Base-by-base conservation (phyloP, 2,329 filamentous ascomycete genomes). In the Neofusicoccum laricinum region DNA sequence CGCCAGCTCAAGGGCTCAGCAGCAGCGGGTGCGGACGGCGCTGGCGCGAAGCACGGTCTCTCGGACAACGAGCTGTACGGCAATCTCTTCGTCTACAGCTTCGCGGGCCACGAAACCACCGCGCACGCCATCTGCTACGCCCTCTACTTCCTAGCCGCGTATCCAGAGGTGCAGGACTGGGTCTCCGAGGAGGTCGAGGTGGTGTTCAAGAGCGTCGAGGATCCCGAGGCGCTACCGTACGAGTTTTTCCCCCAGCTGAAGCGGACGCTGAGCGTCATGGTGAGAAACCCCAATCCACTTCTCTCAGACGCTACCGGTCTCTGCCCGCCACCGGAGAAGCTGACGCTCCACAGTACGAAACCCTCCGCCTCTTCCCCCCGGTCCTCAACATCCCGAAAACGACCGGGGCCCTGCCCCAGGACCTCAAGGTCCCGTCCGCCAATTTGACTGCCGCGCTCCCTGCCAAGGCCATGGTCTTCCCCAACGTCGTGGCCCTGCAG, bases 11-110 rank as follows among this genome's bases (percentile, higher is more conserved):
- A 3, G 43, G 51, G 15, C 5, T 30, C 25, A 30, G 7, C 25
- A 30, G 25, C n/a, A n/a, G n/a, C n/a, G n/a, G n/a, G n/a, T n/a
- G n/a, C 25, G 25, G 25, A 30, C 5, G 89, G 94, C 0, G 92
- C 25, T 4, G 46, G 48, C 32, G 21, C 4, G 15, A 81, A 96
- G 51, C 85, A 89, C 72, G 86, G 82, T 8, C 95, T 96, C 77
- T 59, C 58, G 12, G 64, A 65, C 30, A 57, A 63, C 5, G 73
- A 75, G 65, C 64, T 75, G 2, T 68, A 68, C 41, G 73, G 72
- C 14, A 75, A 75, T 62, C 58, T 75, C 5, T 75, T 74, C 65
- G 69, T 72, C n/a, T 73, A 73, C 61, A 73, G 67, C 14, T 61
- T 73, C 25, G 72, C 71, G 1, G 73, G 73, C 1, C 69, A 74